Percentiles rank a stretch among this genome's conserved stretches.
Conservation (phyloP, 2,329 filamentous ascomycete genomes). For the Waltergamsia citrina region DNA sequence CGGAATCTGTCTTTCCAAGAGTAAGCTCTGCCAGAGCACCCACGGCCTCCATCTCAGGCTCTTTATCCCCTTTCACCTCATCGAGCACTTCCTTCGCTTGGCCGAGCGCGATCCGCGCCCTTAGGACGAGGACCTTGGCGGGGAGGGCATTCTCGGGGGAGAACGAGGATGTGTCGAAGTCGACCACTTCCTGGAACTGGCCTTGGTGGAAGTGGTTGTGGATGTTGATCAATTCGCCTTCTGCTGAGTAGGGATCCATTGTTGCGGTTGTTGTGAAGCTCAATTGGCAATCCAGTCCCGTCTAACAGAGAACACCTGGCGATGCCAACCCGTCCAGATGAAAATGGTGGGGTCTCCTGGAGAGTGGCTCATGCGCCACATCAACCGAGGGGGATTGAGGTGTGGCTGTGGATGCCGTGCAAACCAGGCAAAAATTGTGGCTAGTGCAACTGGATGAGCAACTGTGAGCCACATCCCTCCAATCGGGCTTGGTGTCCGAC, state of each 20-base stretch:
- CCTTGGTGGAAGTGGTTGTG: slow-evolving; percentile 67
- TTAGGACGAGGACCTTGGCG: slow-evolving; percentile 68
- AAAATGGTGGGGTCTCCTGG: slow-evolving; percentile 16
- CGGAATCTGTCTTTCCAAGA: slow-evolving; percentile 50
- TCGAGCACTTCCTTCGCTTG: slow-evolving; percentile 65
- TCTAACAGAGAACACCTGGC: slow-evolving; percentile 18
- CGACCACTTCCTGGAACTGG: slow-evolving; percentile 78
- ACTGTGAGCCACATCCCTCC: slow-evolving; percentile 14
- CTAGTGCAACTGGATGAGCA: slow-evolving; percentile 7
- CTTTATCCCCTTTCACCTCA: slow-evolving; percentile 54
- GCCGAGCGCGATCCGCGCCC: slow-evolving; percentile 75
- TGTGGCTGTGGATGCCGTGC: slow-evolving; percentile 10
- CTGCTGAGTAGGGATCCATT: slow-evolving; percentile 63
- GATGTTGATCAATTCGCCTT: slow-evolving; percentile 64
- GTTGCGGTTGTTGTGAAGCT: slow-evolving; percentile 1
- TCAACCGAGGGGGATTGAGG: slow-evolving; percentile 5
- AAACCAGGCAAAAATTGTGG: slow-evolving; percentile 10
- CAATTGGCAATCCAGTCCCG: slow-evolving; percentile 6
- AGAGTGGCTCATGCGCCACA: slow-evolving; percentile 3
- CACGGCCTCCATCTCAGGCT: slow-evolving; percentile 68
- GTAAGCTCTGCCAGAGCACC: slow-evolving; percentile 62
- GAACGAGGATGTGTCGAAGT: slow-evolving; percentile 75
- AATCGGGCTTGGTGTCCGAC: slow-evolving; percentile 22
- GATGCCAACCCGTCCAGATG: slow-evolving; percentile 9
- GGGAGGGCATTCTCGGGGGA: slow-evolving; percentile 69